Conservation (phyloP, 495 filamentous ascomycete genomes). For the Hapsidospora chrysogenum region DNA sequence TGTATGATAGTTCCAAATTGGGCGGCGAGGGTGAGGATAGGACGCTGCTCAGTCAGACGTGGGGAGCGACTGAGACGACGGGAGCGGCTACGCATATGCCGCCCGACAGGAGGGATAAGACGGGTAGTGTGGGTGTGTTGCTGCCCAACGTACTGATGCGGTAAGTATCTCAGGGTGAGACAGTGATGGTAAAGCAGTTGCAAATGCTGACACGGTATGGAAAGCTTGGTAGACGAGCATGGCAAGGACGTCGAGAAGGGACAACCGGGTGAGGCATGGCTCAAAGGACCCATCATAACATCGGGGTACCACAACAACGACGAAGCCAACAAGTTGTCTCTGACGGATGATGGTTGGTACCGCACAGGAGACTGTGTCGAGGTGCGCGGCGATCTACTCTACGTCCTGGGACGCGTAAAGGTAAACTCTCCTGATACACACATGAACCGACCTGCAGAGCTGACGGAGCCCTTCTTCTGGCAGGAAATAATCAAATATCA, state of each 20-base stretch:
- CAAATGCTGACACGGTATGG: conserved; percentile 19
- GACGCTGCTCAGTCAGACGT: conserved; percentile 37
- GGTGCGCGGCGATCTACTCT: conserved; percentile 30
- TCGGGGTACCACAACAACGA: conserved; percentile 53
- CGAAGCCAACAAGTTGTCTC: conserved; percentile 40
- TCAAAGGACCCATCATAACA: conserved; percentile 37
- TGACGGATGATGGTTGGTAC: conserved; percentile 41
- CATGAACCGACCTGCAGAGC: neutral
- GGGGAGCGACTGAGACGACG: conserved; percentile 53
- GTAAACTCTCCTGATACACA: conserved; percentile 8
- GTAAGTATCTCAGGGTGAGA: too few relatives aligned
- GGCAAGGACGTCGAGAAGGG: conserved; percentile 26
- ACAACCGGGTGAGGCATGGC: conserved; percentile 14
- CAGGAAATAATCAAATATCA: conserved; percentile 25
- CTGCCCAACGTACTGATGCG: conserved; percentile 38
- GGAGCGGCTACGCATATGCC: conserved; percentile 11
- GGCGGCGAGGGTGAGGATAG: conserved; percentile 14
- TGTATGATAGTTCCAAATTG: conserved; percentile 10
- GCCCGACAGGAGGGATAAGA: conserved; percentile 4
- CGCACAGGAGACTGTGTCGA: conserved; percentile 51
- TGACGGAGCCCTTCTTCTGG: neutral
- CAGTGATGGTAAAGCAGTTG: neutral
- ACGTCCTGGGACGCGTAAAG: conserved; percentile 60
- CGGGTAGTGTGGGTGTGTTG: conserved; percentile 16
- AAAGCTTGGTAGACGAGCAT: conserved; percentile 17